Conservation (phyloP, 345 rosid genomes). For the Excoecaria agallocha region DNA sequence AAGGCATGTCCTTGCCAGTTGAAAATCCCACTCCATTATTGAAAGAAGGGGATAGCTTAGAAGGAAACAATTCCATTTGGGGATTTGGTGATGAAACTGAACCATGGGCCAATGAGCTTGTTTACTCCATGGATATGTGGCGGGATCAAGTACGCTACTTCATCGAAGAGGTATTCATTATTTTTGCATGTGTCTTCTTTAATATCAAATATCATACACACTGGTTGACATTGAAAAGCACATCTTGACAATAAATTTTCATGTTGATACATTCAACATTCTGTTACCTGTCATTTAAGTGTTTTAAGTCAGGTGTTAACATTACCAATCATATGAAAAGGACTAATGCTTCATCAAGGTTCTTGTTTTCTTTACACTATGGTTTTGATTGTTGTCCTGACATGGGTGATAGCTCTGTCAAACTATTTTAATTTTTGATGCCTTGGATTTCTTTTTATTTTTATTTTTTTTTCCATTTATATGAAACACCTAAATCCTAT, state of each 20-base stretch:
- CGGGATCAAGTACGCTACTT: conserved; percentile 73
- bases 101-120: conserved; percentile 81
- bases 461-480: too few species aligned
- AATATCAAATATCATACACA: neutral
- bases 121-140: conserved; percentile 85
- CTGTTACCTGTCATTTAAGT: neutral
- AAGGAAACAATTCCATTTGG: conserved; percentile 46
- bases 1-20: conserved; percentile 74
- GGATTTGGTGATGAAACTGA: conserved; percentile 79
- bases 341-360: neutral
- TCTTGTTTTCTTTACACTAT: neutral
- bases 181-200: neutral
- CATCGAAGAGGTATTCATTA: conserved; percentile 59
- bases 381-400: neutral
- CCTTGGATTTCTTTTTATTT: neutral
- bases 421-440: neutral
- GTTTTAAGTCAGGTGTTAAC: neutral
- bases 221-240: neutral
- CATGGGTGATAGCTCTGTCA: neutral
- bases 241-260: neutral
- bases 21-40: conserved; percentile 65
- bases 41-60: conserved; percentile 24
- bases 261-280: neutral
- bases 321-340: neutral
- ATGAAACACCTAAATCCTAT: too few species aligned